phyloP scores from a whole-genome alignment of 2,329 filamentous ascomycete genomes.

The Kalmusia sp. region DNA sequence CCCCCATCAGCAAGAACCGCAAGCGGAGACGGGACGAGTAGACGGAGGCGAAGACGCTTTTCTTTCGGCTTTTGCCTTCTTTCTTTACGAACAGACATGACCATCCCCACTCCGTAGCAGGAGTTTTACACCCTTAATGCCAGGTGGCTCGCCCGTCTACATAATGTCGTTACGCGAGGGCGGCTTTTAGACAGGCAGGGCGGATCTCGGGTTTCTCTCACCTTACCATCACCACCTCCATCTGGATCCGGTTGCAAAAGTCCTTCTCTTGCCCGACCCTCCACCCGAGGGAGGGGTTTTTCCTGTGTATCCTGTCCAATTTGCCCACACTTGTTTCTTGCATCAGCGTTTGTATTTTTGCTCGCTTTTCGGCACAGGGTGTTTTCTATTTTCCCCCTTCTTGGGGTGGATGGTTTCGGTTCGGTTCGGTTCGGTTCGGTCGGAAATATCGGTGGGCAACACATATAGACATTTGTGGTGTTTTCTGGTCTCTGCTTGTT shows the following conservation, averaged over 20 bases:
- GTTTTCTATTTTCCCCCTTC: slow-evolving; percentile 2
- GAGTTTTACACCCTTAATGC: slow-evolving; percentile 33
- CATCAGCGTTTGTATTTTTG: slow-evolving; percentile 29
- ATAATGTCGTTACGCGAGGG: slow-evolving; percentile 41
- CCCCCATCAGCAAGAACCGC: slow-evolving; percentile 62
- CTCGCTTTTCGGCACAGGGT: slow-evolving; percentile 17
- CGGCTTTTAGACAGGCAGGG: slow-evolving; percentile 42
- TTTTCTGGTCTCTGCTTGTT: slow-evolving; percentile 20
- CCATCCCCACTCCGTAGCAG: slow-evolving; percentile 35
- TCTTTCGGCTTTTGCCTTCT: slow-evolving; percentile 30
- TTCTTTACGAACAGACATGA: slow-evolving; percentile 45
- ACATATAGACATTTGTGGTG: slow-evolving; percentile 32
- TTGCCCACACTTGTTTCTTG: slow-evolving; percentile 21
- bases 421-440: too few species aligned
- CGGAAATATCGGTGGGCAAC: slow-evolving; percentile 4
- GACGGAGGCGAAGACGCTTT: too few species aligned
- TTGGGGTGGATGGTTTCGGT: background rate
- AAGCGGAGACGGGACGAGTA: slow-evolving; percentile 77
- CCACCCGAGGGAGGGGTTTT: slow-evolving; percentile 12
- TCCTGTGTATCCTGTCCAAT: slow-evolving; percentile 28
- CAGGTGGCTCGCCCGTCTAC: slow-evolving; percentile 35
- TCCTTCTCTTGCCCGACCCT: slow-evolving; percentile 21
- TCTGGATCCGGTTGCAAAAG: slow-evolving; percentile 31
- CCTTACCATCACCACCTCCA: too few species aligned
- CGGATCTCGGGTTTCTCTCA: slow-evolving; percentile 19